These are phyloP conservation scores for Boletus mariae DNA, from an alignment of 1,284 basidiomycete species.

Conservation along the genomic window DNA sequence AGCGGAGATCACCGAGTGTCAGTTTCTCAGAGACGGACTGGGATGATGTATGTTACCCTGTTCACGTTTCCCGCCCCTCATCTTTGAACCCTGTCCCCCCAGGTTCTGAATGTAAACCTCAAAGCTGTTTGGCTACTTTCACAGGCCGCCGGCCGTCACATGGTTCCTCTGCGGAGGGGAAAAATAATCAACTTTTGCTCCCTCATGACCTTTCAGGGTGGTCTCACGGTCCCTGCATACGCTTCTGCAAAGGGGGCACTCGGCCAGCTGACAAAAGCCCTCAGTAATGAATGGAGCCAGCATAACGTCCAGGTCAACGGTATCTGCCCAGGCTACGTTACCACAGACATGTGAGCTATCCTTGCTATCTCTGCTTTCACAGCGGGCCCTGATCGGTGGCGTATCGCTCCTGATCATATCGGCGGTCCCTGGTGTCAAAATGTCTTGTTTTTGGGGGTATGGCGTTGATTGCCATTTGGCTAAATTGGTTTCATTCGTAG, in stretches of 20 bases:
- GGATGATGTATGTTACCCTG: slow-evolving; percentile 69
- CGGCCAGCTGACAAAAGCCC: slow-evolving; percentile 75
- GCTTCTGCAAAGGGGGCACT: slow-evolving; percentile 88
- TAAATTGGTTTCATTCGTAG: slow-evolving; percentile 36
- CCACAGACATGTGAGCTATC: slow-evolving; percentile 76
- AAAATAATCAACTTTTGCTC: slow-evolving; percentile 84
- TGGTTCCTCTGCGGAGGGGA: slow-evolving; percentile 70
- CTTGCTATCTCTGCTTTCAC: slow-evolving; percentile 11
- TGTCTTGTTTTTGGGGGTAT: slow-evolving; percentile 9
- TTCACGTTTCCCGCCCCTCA: slow-evolving; percentile 8
- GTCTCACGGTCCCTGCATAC: slow-evolving; percentile 85
- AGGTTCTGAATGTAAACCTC: slow-evolving; percentile 78
- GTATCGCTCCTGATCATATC: slow-evolving; percentile 1
- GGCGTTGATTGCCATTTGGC: slow-evolving; percentile 17
- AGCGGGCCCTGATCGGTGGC: slow-evolving; percentile 4
- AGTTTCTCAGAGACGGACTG: slow-evolving; percentile 84
- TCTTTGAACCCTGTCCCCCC: slow-evolving; percentile 14
- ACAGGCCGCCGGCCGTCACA: slow-evolving; percentile 75
- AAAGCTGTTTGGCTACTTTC: slow-evolving; percentile 76
- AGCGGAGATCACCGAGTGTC: slow-evolving; percentile 78
- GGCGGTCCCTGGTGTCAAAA: slow-evolving; percentile 2
- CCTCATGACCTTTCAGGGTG: slow-evolving; percentile 77
- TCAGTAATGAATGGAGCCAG: slow-evolving; percentile 61
- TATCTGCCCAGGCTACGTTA: slow-evolving; percentile 89
- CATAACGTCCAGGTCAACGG: slow-evolving; percentile 89